Percentiles rank a stretch among this genome's conserved stretches.
Evolutionary conservation across 768 basidiomycete genomes (phyloP).

Genomic region (Leccinum incarnatum): DNA sequence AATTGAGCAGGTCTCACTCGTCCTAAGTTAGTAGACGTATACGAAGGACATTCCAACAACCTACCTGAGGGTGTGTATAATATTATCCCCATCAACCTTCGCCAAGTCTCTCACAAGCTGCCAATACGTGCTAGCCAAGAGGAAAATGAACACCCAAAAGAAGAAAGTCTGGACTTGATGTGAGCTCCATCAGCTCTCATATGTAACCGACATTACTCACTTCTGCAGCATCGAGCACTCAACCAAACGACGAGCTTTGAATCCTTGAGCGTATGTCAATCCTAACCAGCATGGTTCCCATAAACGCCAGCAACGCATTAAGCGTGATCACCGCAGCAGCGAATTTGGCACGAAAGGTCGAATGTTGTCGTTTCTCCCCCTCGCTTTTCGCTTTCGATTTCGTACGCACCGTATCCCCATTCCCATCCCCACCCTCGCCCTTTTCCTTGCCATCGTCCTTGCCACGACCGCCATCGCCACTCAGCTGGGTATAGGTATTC

Average conservation of each 20-base stretch:
- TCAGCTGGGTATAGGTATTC: not conserved
- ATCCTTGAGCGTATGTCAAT: conserved; percentile 88
- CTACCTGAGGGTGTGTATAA: too few species aligned
- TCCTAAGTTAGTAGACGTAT: too few species aligned
- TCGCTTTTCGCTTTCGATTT: not conserved
- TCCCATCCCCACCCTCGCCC: not conserved
- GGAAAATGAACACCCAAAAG: conserved; percentile 93
- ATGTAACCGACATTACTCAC: conserved; percentile 41
- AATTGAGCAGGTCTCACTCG: conserved; percentile 49
- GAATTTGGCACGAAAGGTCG: conserved; percentile 93
- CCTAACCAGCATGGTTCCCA: conserved; percentile 40
- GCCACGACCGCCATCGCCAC: not conserved
- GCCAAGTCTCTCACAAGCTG: conserved; percentile 89
- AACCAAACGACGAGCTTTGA: conserved; percentile 85
- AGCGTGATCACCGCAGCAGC: conserved; percentile 60
- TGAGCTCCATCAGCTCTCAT: conserved; percentile 5
- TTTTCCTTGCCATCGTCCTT: not conserved
- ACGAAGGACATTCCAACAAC: too few species aligned
- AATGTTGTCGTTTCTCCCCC: conserved; percentile 56
- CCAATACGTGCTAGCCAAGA: conserved; percentile 89
- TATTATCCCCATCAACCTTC: conserved; percentile 34
- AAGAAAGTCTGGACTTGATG: conserved; percentile 61
- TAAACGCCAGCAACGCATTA: conserved; percentile 85
- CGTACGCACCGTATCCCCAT: not conserved
- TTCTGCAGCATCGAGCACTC: conserved; percentile 92